These are phyloP conservation scores for Begonia masoniana DNA, from an alignment of 306 rosid species.

Conservation along the genomic window DNA sequence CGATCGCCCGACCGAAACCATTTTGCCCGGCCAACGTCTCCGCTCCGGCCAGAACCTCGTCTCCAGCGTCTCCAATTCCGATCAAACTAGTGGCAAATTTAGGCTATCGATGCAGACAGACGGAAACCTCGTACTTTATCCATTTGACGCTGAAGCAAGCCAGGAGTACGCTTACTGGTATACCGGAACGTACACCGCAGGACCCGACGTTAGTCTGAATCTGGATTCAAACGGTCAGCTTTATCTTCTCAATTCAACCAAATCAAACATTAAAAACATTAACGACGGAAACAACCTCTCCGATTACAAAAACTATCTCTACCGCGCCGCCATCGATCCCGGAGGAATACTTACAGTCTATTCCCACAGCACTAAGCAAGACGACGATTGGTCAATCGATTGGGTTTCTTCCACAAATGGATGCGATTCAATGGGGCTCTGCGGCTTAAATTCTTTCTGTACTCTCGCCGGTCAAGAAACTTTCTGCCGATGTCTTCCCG, in stretches of 20 bases:
- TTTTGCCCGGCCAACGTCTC: slow-evolving; percentile 7
- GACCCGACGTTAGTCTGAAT: no score
- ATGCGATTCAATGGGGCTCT: not conserved
- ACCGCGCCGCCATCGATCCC: no score
- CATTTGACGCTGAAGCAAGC: no score
- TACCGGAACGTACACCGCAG: no score
- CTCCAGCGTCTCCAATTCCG: slow-evolving; percentile 10
- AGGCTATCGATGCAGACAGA: not conserved
- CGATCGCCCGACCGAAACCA: slow-evolving; percentile 17
- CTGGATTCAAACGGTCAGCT: no score
- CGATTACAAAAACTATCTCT: no score
- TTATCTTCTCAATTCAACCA: no score
- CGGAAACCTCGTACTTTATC: not conserved
- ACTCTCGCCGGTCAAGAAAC: not conserved
- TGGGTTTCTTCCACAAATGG: not conserved
- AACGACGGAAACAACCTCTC: no score
- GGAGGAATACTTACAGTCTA: no score
- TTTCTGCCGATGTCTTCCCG: no score
- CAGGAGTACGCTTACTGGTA: no score
- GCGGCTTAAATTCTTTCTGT: slow-evolving; percentile 10
- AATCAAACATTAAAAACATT: no score
- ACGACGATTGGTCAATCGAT: not conserved
- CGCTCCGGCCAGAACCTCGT: not conserved
- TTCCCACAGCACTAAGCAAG: not conserved
- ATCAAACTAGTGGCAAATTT: slow-evolving; percentile 1